Evolutionary conservation across 176 grass and related monocot genomes (phyloP).

Genomic region (Guadua angustifolia): DNA sequence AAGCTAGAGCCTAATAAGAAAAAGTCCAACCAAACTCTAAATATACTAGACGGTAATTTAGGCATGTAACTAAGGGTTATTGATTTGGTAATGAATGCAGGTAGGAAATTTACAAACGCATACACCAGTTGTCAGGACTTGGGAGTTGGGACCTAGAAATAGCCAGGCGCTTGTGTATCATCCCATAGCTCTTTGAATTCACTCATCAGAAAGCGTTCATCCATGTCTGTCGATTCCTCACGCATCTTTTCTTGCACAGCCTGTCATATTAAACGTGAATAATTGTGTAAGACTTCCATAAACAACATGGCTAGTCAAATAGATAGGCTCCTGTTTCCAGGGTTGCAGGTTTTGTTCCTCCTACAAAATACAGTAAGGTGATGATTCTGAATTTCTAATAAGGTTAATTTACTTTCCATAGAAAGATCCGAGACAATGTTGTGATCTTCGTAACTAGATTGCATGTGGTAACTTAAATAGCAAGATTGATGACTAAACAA

Average conservation of each 20-base stretch:
- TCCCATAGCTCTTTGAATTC: constrained; percentile 84
- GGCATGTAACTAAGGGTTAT: constrained; percentile 7
- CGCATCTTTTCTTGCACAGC: constrained; percentile 68
- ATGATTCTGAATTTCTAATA: no score
- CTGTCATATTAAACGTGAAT: constrained; percentile 46
- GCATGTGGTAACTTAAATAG: no score
- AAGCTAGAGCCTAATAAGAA: no score
- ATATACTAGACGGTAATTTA: constrained; percentile 23
- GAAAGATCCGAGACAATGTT: no score
- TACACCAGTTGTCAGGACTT: constrained; percentile 16
- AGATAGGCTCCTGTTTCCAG: no score
- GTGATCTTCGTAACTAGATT: no score
- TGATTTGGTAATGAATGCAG: constrained; percentile 9
- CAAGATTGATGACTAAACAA: no score
- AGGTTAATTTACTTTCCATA: no score
- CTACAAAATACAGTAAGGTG: no score
- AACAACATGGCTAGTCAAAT: background rate
- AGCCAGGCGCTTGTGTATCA: constrained; percentile 51
- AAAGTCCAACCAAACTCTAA: no score
- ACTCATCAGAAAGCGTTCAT: constrained; percentile 67
- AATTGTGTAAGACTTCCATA: background rate
- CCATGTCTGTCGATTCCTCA: constrained; percentile 60
- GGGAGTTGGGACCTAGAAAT: constrained; percentile 40
- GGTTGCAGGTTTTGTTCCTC: no score
- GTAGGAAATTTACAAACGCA: constrained; percentile 46